Conservation (phyloP, 495 filamentous ascomycete species). For the Aspergillus mulundensis region DNA sequence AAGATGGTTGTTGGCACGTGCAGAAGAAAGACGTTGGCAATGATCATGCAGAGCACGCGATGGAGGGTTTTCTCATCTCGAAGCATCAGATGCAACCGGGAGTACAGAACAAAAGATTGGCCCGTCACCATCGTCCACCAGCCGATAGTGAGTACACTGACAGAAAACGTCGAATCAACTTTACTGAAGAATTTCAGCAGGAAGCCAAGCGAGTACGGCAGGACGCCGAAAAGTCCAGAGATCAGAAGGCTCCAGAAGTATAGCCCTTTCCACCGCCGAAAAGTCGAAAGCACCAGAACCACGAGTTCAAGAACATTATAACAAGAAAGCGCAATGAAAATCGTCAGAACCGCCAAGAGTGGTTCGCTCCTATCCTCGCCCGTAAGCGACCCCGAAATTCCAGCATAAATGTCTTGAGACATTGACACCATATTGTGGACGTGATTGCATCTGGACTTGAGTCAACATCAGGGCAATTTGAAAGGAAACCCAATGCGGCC, state of each 20-base stretch:
- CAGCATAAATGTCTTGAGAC: conserved; percentile 27
- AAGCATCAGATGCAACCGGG: conserved; percentile 47
- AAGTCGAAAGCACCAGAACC: conserved; percentile 46
- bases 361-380: conserved; percentile 17
- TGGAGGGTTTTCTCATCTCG: conserved; percentile 41
- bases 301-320: conserved; percentile 51
- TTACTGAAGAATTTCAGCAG: conserved; percentile 47
- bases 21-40: conserved; percentile 41
- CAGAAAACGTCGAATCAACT: conserved; percentile 30
- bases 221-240: conserved; percentile 39
- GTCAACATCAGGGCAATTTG: neutral
- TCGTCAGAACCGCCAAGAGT: conserved; percentile 34
- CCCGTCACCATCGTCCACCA: conserved; percentile 55
- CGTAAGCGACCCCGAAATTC: conserved; percentile 34
- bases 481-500: too few relatives aligned
- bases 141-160: conserved; percentile 45
- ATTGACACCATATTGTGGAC: conserved; percentile 1
- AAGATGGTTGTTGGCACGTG: conserved; percentile 49
- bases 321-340: conserved; percentile 46
- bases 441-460: neutral
- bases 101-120: conserved; percentile 50
- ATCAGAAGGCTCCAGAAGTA: conserved; percentile 53
- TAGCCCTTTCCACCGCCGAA: conserved; percentile 48
- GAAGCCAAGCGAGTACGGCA: conserved; percentile 51
- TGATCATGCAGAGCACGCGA: conserved; percentile 40